Evolutionary conservation across 768 basidiomycete genomes (phyloP).

Genomic region (Serendipita vermifera): DNA sequence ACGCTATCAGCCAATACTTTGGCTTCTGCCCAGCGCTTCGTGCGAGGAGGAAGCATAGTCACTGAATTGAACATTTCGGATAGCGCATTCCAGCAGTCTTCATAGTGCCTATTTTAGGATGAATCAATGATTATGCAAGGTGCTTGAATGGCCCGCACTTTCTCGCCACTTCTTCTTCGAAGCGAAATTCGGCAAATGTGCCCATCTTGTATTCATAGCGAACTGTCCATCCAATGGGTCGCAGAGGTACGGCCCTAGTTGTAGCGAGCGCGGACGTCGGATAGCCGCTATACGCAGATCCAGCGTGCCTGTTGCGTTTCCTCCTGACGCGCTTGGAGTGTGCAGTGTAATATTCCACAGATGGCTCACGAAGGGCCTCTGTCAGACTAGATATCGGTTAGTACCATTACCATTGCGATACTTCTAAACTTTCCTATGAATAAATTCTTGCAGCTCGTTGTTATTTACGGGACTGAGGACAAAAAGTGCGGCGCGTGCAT

Average conservation of each 20-base stretch:
- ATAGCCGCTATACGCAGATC: conserved; percentile 12
- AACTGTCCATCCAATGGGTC: conserved; percentile 87
- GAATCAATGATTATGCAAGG: conserved; percentile 12
- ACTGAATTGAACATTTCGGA: conserved; percentile 83
- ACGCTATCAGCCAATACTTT: conserved; percentile 93
- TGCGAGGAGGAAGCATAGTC: conserved; percentile 74
- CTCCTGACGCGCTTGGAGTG: conserved; percentile 86
- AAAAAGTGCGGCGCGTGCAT: conserved; percentile 84
- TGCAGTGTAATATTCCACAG: conserved; percentile 82
- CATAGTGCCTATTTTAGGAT: conserved; percentile 63
- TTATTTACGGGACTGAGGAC: conserved; percentile 85
- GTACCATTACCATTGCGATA: background rate
- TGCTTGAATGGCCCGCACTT: conserved; percentile 52
- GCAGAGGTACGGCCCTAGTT: conserved; percentile 45
- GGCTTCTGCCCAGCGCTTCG: conserved; percentile 97
- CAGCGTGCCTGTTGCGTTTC: conserved; percentile 71
- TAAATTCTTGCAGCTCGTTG: conserved; percentile 81
- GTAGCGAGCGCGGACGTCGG: conserved; percentile 36
- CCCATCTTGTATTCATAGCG: conserved; percentile 97
- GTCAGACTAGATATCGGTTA: conserved; percentile 44
- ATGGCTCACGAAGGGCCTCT: conserved; percentile 76
- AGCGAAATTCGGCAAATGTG: conserved; percentile 87
- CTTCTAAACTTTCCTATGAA: conserved; percentile 43
- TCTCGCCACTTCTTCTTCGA: conserved; percentile 83
- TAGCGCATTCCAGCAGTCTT: conserved; percentile 78